A percentile compares a stretch with the other conserved stretches of the same genome.
These are phyloP conservation scores for Dictyostelium citrinum DNA, from an alignment of 78 protist species.

Conservation along the genomic window DNA sequence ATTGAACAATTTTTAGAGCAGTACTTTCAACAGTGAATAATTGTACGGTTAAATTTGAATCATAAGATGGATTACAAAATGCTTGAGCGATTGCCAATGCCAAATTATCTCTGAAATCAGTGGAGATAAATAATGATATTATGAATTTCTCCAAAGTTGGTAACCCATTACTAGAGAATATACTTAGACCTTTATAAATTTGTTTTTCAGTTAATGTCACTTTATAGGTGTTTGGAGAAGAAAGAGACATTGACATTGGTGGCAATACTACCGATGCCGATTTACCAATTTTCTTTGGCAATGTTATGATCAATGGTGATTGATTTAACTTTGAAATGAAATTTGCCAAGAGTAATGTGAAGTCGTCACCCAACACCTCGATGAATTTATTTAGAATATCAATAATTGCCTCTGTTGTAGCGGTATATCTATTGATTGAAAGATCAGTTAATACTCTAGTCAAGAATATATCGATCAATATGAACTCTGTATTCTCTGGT, in stretches of 20 bases:
- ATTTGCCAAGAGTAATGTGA: neutral
- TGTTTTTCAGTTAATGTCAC: neutral
- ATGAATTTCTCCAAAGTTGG: neutral
- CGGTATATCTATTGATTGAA: neutral
- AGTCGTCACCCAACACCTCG: conserved; percentile 5
- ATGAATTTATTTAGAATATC: conserved; percentile 1
- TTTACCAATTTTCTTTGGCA: neutral
- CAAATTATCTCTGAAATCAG: conserved; percentile 14
- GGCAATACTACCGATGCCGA: neutral
- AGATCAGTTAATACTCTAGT: neutral
- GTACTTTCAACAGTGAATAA: conserved; percentile 1
- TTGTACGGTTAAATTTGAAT: neutral
- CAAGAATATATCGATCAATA: neutral
- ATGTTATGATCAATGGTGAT: neutral
- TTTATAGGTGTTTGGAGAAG: neutral
- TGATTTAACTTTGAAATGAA: neutral
- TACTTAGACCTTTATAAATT: neutral
- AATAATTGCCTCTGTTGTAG: neutral
- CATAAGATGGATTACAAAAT: neutral
- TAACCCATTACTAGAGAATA: neutral
- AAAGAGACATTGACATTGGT: neutral
- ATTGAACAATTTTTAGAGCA: conserved; percentile 26
- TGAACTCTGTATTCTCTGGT: neutral
- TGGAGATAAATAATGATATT: neutral
- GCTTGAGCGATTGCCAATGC: conserved; percentile 8